A percentile compares a stretch with the other conserved stretches of the same genome.
phyloP scores from a whole-genome alignment of 2,329 filamentous ascomycete genomes.

The Pseudonectria foliicola region DNA sequence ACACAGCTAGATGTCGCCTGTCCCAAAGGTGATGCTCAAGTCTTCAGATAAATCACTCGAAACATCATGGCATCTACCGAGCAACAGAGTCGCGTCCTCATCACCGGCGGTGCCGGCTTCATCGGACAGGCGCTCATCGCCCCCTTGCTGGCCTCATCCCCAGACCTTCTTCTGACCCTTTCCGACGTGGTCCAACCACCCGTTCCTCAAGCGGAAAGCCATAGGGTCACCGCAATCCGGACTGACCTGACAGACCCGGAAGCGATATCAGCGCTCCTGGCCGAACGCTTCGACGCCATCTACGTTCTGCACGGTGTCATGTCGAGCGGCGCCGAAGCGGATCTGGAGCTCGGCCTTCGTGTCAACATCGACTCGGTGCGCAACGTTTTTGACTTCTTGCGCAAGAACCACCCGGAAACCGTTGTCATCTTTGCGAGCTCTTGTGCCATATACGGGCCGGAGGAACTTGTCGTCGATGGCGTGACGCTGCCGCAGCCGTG shows the following conservation, averaged over 20 bases:
- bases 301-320: slow-evolving; percentile 60
- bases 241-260: slow-evolving; percentile 18
- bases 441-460: slow-evolving; percentile 50
- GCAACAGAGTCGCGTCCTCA: slow-evolving; percentile 37
- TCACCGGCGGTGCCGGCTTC: slow-evolving; percentile 59
- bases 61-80: slow-evolving; percentile 8
- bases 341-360: slow-evolving; percentile 45
- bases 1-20: not conserved
- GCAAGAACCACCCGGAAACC: slow-evolving; percentile 36
- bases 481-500: slow-evolving; percentile 34
- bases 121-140: slow-evolving; percentile 55
- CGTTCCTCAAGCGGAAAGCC: slow-evolving; percentile 30
- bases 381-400: slow-evolving; percentile 44
- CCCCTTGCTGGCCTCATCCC: slow-evolving; percentile 40
- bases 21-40: not conserved
- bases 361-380: slow-evolving; percentile 54
- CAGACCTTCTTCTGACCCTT: slow-evolving; percentile 39
- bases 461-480: slow-evolving; percentile 12
- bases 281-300: slow-evolving; percentile 33
- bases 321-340: slow-evolving; percentile 54
- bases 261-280: slow-evolving; percentile 22
- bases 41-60: not conserved
- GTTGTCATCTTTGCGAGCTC: slow-evolving; percentile 52
- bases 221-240: slow-evolving; percentile 17
- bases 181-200: slow-evolving; percentile 50